Evolutionary conservation across 1,284 basidiomycete species (phyloP).

Genomic region (Amylostereum chailletii): DNA sequence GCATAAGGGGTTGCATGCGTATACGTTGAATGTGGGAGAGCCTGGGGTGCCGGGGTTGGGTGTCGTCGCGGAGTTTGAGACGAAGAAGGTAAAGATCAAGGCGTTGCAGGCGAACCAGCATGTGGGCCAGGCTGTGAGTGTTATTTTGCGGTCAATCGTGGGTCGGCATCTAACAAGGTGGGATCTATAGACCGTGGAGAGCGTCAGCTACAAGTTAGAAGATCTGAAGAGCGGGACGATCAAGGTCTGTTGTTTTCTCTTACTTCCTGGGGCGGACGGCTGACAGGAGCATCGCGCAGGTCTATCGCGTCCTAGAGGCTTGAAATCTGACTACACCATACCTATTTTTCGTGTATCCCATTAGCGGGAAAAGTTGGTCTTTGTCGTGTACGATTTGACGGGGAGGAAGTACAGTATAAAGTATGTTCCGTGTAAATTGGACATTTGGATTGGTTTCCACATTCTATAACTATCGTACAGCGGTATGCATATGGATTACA

Average conservation of each 20-base stretch:
- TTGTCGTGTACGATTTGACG: too few species aligned
- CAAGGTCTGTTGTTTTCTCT: constrained; percentile 41
- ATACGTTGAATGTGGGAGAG: constrained; percentile 53
- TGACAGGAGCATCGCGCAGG: constrained; percentile 19
- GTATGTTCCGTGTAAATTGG: too few species aligned
- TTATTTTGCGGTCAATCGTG: constrained; percentile 7
- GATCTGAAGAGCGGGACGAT: constrained; percentile 81
- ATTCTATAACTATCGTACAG: too few species aligned
- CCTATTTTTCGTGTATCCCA: too few species aligned
- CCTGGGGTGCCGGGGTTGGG: constrained; percentile 56
- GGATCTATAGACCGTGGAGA: constrained; percentile 58
- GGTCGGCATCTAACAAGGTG: constrained; percentile 13
- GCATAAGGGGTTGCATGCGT: constrained; percentile 73
- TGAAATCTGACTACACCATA: constrained; percentile 10
- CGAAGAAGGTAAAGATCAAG: constrained; percentile 78
- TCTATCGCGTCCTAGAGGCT: constrained; percentile 44
- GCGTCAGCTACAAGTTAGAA: constrained; percentile 77
- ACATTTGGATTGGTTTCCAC: too few species aligned
- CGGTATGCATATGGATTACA: too few species aligned
- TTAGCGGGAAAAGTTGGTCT: too few species aligned
- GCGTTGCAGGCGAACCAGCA: constrained; percentile 77
- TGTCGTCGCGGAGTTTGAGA: constrained; percentile 75
- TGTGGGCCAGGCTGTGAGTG: constrained; percentile 62
- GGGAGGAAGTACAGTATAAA: too few species aligned
- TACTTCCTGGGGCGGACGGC: not conserved